Evolutionary conservation across 768 basidiomycete species (phyloP), one percentile per base, ranked within the genome.

Genomic region (Pulveroboletus sp.): DNA sequence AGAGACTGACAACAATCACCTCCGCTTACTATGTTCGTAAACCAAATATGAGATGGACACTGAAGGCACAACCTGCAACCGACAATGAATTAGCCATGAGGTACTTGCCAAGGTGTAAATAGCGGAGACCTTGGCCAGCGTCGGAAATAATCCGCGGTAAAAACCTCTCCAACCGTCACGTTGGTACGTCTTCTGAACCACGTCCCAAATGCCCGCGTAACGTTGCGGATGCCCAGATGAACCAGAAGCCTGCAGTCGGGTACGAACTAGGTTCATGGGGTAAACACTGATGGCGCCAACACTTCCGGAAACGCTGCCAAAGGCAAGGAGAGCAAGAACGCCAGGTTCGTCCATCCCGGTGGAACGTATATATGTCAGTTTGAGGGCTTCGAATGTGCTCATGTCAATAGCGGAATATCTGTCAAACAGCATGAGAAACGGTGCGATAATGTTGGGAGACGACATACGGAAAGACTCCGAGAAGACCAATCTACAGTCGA

Each of bases 31-130:
- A 59, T 88, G 82, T 65, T 93, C 90, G 69, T 93, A 93, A 54
- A 96, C 94, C 34, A 96, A 83, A 71, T 96, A 96, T 52, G 92
- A 92, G 70, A 98, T 97, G 8, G 93, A 95, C 36, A 98, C 95
- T 5, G 93, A 86, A 43, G 95, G 95, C 38, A 96, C 85, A 50
- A 98, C 95, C 89, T 91, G 58, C 29, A 38, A 43, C 58, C 12
- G 17, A 45, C 20, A 43, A 51, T 26, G 22, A 14, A 49, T 50
- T 29, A 56, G 49, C 34, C 48, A 38, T 13, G 4, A 13, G 10
- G 4, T 35, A 43, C 43, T 19, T n/a, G n/a, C 24, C 45, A 24
- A 37, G 12, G 39, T 11, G 20, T 20, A 22, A 34, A 32, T 14
- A 49, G 29, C 44, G 29, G 69, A 13, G 49, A 86, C 89, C 82